Evolutionary conservation across 345 rosid genomes (phyloP), one percentile per base, ranked within the genome.

Genomic region (Litchi chinensis): DNA sequence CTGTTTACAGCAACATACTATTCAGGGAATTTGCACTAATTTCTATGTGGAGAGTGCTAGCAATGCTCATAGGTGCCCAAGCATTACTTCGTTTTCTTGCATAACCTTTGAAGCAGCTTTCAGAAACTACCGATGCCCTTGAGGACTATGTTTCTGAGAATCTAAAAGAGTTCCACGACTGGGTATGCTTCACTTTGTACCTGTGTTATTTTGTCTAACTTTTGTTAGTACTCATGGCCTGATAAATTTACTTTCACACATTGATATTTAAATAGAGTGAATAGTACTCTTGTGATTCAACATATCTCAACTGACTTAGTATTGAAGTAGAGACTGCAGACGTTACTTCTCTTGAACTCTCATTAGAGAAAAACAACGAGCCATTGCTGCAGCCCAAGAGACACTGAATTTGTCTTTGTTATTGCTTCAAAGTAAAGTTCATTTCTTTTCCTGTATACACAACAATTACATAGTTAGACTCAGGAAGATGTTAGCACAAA

Each of bases 11-110:
- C 92, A 96, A 96, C 83, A 88, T 93, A 78, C 82, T 94, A 69
- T 96, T 96, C 87, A 87, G 99, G 82, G 99, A 96, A 87, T 94
- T 96, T 69, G 94, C 97, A 69, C 82, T 96, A 84, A 90, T 96
- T 82, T 91, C 99, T 74, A 91, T 96, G 97, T 96, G 99, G 99
- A 90, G 98, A 83, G 95, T 93, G 67, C 99, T 98, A 68, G 92
- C 89, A 77, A 89, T 92, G 91, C 98, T 98, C 52, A 89, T 96
- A 41, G 99, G 99, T 83, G 98, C 99, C 48, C 98, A 96, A 79
- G 79, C 85, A 40, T 87, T 94, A 80, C 95, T 94, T 80, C 87
- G 98, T 90, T 86, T 90, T 78, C 97, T 96, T 86, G 98, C 99
- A 73, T 98, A 96, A 83, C 99, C 99, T 79, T 82, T 96, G 86